These are phyloP conservation scores for Chenopodium suecicum DNA, from an alignment of 148 eudicot genomes.

Conservation along the genomic window DNA sequence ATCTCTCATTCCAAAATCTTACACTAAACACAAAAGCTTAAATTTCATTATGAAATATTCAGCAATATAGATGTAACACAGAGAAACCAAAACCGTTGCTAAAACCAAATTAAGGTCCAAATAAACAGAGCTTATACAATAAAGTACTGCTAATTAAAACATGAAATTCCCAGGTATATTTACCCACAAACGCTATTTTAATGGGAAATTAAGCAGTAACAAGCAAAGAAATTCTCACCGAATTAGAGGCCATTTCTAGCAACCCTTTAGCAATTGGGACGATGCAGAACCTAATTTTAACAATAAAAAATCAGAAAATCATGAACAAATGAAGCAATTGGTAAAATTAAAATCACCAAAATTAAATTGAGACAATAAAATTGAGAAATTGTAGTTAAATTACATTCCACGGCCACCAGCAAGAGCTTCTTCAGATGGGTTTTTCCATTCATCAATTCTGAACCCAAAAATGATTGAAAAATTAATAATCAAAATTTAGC, in stretches of 20 bases:
- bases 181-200: neutral
- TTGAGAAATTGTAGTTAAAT: neutral
- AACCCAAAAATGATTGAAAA: neutral
- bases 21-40: too few relatives aligned
- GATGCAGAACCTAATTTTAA: conserved; percentile 33
- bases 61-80: too few relatives aligned
- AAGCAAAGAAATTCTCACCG: conserved; percentile 18
- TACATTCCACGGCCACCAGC: conserved; percentile 42
- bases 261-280: conserved; percentile 33
- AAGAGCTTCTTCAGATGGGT: conserved; percentile 35
- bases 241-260: conserved; percentile 18
- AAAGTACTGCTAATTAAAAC: neutral
- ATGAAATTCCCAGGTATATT: neutral
- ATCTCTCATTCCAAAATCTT: too few relatives aligned
- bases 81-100: neutral
- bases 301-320: neutral
- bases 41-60: too few relatives aligned
- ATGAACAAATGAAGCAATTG: neutral
- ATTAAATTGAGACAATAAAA: neutral
- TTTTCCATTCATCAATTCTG: conserved; percentile 37
- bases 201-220: neutral
- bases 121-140: neutral
- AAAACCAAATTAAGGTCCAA: too few relatives aligned
- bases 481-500: neutral
- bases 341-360: neutral